A percentile compares a stretch with the other conserved stretches of the same genome.
These are phyloP conservation scores for Mycena maculata DNA, from an alignment of 768 basidiomycete species.

Conservation along the genomic window DNA sequence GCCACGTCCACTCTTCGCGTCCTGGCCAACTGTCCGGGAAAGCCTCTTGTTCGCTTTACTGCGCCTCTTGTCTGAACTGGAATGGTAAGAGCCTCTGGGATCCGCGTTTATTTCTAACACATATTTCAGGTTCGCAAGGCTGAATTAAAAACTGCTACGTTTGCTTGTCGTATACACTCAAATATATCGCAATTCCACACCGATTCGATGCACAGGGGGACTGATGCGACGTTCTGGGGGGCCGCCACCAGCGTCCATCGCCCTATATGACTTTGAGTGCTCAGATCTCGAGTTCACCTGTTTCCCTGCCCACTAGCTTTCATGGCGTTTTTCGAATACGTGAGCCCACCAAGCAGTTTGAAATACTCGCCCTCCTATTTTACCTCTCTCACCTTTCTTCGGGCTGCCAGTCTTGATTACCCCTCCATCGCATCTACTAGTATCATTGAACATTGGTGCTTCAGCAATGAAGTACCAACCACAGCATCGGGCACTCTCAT, in stretches of 20 bases:
- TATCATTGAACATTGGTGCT: slow-evolving; percentile 12
- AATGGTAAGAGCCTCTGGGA: too few species aligned
- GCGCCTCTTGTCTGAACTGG: too few species aligned
- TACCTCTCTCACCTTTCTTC: background rate
- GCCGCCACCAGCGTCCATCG: background rate
- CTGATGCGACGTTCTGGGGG: too few species aligned
- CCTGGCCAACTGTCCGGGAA: too few species aligned
- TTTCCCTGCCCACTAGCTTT: background rate
- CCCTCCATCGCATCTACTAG: background rate
- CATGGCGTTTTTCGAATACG: slow-evolving; percentile 12
- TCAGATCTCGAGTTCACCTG: background rate
- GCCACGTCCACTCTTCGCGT: too few species aligned
- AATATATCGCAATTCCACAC: background rate
- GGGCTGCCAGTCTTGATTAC: background rate
- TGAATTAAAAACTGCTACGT: background rate
- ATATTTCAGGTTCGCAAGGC: too few species aligned
- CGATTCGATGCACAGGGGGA: too few species aligned
- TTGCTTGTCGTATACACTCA: background rate
- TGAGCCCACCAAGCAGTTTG: background rate
- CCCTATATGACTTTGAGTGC: background rate
- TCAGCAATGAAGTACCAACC: background rate
- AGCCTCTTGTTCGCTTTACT: too few species aligned
- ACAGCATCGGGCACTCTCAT: slow-evolving; percentile 1
- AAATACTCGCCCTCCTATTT: slow-evolving; percentile 15
- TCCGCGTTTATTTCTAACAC: too few species aligned